A percentile compares a stretch with the other conserved stretches of the same genome.
Conservation (phyloP, 2,329 filamentous ascomycete genomes). For the Aureobasidium sp. region DNA sequence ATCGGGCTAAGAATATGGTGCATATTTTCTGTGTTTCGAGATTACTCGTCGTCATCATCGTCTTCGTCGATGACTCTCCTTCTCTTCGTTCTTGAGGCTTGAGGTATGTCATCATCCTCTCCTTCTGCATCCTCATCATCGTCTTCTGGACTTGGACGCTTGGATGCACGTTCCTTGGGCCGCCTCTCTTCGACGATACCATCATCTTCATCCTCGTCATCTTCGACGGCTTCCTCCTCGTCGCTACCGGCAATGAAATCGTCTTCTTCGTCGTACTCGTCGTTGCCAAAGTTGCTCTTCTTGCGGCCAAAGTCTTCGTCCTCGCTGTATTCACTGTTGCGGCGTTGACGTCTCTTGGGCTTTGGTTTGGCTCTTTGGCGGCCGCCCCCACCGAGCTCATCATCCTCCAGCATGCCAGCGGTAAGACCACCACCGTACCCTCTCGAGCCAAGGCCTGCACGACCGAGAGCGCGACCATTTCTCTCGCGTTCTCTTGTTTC, state of each 20-base stretch:
- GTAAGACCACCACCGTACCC: conserved; percentile 52
- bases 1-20: background rate
- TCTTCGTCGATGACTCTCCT: conserved; percentile 42
- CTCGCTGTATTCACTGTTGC: conserved; percentile 52
- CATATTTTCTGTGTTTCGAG: background rate
- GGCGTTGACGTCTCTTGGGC: conserved; percentile 31
- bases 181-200: conserved; percentile 33
- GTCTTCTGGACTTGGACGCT: conserved; percentile 24
- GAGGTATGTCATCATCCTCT: conserved; percentile 26
- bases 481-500: conserved; percentile 58
- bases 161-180: conserved; percentile 21
- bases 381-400: conserved; percentile 35
- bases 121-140: conserved; percentile 32
- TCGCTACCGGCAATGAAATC: conserved; percentile 72
- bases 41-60: conserved; percentile 36
- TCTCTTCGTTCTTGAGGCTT: conserved; percentile 34
- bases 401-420: conserved; percentile 63
- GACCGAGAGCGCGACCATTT: conserved; percentile 41
- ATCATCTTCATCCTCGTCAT: conserved; percentile 49
- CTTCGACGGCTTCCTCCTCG: conserved; percentile 48
- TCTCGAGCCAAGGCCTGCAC: conserved; percentile 42
- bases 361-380: conserved; percentile 21
- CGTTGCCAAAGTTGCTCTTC: conserved; percentile 53
- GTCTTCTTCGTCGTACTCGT: conserved; percentile 74
- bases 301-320: conserved; percentile 71